Percentiles rank a stretch among this genome's conserved stretches.
These are phyloP conservation scores for Uncinocarpus reesii DNA, from an alignment of 2,329 filamentous ascomycete species.

Conservation along the genomic window DNA sequence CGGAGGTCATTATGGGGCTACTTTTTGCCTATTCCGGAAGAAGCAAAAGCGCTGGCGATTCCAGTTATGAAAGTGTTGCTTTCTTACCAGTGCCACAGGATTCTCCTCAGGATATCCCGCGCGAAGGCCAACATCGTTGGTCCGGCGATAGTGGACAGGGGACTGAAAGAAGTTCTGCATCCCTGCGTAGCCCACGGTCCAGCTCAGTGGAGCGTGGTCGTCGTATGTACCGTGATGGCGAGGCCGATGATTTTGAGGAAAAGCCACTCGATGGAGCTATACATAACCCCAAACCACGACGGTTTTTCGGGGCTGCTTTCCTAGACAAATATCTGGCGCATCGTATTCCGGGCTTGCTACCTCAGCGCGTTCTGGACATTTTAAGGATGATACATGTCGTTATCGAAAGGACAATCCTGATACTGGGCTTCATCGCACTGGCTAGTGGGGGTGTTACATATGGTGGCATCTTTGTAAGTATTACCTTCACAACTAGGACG, in stretches of 20 bases:
- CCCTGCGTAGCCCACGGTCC: conserved; percentile 52
- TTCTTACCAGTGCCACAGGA: conserved; percentile 55
- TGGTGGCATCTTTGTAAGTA: conserved; percentile 72
- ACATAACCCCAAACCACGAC: conserved; percentile 27
- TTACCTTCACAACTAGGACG: conserved; percentile 6
- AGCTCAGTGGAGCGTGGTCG: conserved; percentile 48
- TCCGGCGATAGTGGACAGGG: conserved; percentile 66
- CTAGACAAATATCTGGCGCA: conserved; percentile 45
- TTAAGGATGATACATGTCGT: conserved; percentile 53
- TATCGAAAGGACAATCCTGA: conserved; percentile 65
- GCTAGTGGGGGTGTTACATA: conserved; percentile 64
- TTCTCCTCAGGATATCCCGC: conserved; percentile 43
- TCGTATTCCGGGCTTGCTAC: conserved; percentile 47
- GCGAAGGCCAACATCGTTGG: conserved; percentile 41
- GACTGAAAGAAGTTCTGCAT: conserved; percentile 58
- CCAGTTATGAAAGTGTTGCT: conserved; percentile 42
- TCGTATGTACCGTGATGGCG: conserved; percentile 29
- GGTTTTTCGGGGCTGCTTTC: conserved; percentile 39
- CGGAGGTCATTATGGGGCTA: conserved; percentile 59
- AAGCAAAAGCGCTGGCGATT: conserved; percentile 25
- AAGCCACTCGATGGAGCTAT: conserved; percentile 38
- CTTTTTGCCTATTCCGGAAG: conserved; percentile 50
- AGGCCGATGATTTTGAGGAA: conserved; percentile 43
- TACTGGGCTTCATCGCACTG: conserved; percentile 65
- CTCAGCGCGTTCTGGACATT: conserved; percentile 47